Conservation (phyloP, 176 grass and related monocot genomes). For the Phyllostachys edulis region DNA sequence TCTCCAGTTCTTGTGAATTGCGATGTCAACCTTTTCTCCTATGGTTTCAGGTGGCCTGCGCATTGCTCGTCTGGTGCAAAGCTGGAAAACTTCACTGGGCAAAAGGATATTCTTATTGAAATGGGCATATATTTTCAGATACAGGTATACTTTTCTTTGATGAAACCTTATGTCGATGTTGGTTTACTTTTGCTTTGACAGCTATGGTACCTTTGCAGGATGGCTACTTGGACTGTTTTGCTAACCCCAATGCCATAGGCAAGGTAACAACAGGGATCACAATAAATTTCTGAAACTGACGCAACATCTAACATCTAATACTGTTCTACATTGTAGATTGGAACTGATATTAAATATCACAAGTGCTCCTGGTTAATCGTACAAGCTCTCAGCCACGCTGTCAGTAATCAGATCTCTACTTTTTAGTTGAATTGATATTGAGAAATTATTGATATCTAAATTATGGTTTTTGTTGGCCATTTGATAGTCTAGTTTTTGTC, state of each 20-base stretch:
- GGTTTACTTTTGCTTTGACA: background rate
- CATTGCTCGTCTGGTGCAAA: slow-evolving; percentile 41
- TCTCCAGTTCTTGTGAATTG: background rate
- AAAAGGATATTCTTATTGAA: slow-evolving; percentile 54
- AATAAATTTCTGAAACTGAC: background rate
- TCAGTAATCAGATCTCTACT: too few relatives aligned
- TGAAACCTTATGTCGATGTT: background rate
- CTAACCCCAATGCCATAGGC: slow-evolving; percentile 13
- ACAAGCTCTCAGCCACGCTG: too few relatives aligned
- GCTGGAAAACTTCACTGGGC: slow-evolving; percentile 26
- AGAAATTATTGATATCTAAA: too few relatives aligned
- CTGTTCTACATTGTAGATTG: slow-evolving; percentile 19
- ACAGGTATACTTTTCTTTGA: background rate
- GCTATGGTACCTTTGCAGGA: background rate
- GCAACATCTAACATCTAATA: background rate
- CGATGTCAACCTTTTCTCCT: background rate
- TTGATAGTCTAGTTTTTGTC: too few relatives aligned
- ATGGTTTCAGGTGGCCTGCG: slow-evolving; percentile 38
- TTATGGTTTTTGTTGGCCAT: too few relatives aligned
- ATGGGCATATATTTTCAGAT: background rate
- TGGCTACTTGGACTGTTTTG: slow-evolving; percentile 41
- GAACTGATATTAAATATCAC: slow-evolving; percentile 43
- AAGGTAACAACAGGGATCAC: background rate
- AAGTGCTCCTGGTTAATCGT: slow-evolving; percentile 48
- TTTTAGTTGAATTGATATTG: too few relatives aligned